Percentiles rank a stretch among this genome's conserved stretches.
phyloP scores from a whole-genome alignment of 2,329 filamentous ascomycete genomes.

The Fusarium drepaniforme region DNA sequence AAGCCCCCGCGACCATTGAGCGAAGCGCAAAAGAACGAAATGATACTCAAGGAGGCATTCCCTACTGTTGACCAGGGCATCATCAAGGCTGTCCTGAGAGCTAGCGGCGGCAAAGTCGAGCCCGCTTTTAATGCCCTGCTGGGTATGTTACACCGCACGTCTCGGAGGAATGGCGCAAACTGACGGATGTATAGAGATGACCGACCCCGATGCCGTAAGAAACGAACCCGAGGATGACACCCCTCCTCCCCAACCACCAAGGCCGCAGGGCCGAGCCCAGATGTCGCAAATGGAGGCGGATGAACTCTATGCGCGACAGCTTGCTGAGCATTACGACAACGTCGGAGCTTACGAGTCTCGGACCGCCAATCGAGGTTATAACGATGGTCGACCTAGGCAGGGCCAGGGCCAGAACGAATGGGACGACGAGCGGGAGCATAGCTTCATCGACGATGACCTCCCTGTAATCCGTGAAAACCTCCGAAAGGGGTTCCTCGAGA shows the following conservation, averaged over 20 bases:
- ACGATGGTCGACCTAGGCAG: conserved; percentile 51
- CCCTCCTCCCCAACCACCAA: conserved; percentile 82
- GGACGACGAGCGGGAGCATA: conserved; percentile 80
- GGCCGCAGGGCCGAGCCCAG: conserved; percentile 72
- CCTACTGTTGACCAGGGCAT: conserved; percentile 84
- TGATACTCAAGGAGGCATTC: conserved; percentile 93
- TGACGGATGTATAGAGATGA: conserved; percentile 71
- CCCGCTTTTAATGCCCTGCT: conserved; percentile 95
- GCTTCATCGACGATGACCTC: conserved; percentile 95
- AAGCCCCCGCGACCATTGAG: conserved; percentile 89
- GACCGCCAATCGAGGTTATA: conserved; percentile 59
- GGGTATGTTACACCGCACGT: conserved; percentile 61
- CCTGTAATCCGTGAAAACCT: conserved; percentile 94
- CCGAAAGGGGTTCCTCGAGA: conserved; percentile 93
- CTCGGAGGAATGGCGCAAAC: neutral
- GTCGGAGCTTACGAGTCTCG: conserved; percentile 69
- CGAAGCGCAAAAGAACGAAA: conserved; percentile 86
- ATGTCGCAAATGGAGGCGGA: conserved; percentile 90
- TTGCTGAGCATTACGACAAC: conserved; percentile 90
- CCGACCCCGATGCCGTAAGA: conserved; percentile 77
- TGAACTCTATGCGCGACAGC: conserved; percentile 90
- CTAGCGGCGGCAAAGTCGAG: conserved; percentile 89
- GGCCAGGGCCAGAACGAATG: conserved; percentile 48
- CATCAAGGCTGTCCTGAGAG: conserved; percentile 87
- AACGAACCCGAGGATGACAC: conserved; percentile 68